Evolutionary conservation across 345 rosid species (phyloP).

Genomic region (Pugionium dolabratum): DNA sequence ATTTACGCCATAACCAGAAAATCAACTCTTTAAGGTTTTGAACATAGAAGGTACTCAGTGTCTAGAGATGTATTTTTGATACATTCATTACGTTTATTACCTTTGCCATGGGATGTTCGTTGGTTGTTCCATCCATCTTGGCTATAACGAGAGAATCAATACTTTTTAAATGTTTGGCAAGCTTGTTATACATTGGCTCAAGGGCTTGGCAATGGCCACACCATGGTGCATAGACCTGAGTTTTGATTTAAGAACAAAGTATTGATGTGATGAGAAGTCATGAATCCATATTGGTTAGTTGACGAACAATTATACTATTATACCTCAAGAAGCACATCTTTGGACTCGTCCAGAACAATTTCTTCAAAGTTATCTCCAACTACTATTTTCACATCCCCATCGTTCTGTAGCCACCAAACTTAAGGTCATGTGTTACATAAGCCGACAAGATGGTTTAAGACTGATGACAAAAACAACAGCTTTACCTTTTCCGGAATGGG

Average conservation of each 20-base stretch:
- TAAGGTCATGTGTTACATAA: slow-evolving; percentile 24
- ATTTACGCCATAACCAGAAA: neutral
- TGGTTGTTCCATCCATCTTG: slow-evolving; percentile 99
- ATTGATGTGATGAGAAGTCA: neutral
- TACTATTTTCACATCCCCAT: slow-evolving; percentile 93
- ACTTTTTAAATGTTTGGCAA: slow-evolving; percentile 76
- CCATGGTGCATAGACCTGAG: slow-evolving; percentile 97
- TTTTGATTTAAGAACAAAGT: slow-evolving; percentile 5
- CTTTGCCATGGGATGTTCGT: slow-evolving; percentile 98
- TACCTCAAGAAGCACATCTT: slow-evolving; percentile 99
- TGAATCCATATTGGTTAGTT: slow-evolving; percentile 6
- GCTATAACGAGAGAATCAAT: slow-evolving; percentile 89
- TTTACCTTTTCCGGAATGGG: slow-evolving; percentile 85
- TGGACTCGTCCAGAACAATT: slow-evolving; percentile 87
- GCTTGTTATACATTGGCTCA: slow-evolving; percentile 91
- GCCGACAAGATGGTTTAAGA: neutral
- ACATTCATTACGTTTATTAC: slow-evolving; percentile 40
- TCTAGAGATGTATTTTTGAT: neutral
- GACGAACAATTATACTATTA: neutral
- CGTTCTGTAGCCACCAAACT: slow-evolving; percentile 55
- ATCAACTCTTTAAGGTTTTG: neutral
- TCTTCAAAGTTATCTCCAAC: slow-evolving; percentile 93
- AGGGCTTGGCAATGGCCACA: slow-evolving; percentile 98
- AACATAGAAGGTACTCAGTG: neutral
- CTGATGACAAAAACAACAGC: slow-evolving; percentile 22